Base-by-base conservation (phyloP, 805 yeast species). In the Ogataea methanolica region DNA sequence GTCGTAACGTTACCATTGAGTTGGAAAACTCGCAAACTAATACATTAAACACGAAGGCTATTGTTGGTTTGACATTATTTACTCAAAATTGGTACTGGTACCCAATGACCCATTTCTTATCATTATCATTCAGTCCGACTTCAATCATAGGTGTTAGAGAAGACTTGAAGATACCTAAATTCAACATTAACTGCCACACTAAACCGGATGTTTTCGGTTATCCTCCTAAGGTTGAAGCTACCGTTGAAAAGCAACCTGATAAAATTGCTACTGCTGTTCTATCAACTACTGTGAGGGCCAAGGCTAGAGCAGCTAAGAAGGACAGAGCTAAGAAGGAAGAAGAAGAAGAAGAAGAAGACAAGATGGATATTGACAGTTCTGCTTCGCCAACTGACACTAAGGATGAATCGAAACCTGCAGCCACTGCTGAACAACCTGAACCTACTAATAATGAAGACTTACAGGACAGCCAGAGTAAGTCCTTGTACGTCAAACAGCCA, bases 31-130 rank as follows among this genome's bases (percentile, higher is more conserved):
- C 82, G 22, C 91, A 90, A 56, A 89, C 96, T 37, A 95, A 90
- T 51, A 89, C 96, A 19, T 76, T 94, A 55, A 92, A 94, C 68
- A 82, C 85, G 63, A 86, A 87, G 67, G 94, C 97, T 0, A 84
- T 94, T 59, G 96, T 91, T 48, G 99, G 99, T 36, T 72, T 94
- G 56, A 82, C 94, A 0, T 79, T 94, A 50, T 94, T 94, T 64
- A 73, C 86, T 11, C 99, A 94, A 71, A 88, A 87, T 63, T 94
- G 99, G 99, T 88, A 90, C 69, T 94, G 99, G 99, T 94, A 84
- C 81, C 99, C 99, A 50, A 76, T 91, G 49, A 81, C 97, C 1
- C 98, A 94, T 69, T 94, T 94, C 72, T 72, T 94, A 59, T 83
- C 95, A 17, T 77, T 94, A 56, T 88, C 97, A 34, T 91, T 91